A percentile compares a stretch with the other conserved stretches of the same genome.
phyloP scores from a whole-genome alignment of 768 basidiomycete genomes.

The Hydnum rufescens region DNA sequence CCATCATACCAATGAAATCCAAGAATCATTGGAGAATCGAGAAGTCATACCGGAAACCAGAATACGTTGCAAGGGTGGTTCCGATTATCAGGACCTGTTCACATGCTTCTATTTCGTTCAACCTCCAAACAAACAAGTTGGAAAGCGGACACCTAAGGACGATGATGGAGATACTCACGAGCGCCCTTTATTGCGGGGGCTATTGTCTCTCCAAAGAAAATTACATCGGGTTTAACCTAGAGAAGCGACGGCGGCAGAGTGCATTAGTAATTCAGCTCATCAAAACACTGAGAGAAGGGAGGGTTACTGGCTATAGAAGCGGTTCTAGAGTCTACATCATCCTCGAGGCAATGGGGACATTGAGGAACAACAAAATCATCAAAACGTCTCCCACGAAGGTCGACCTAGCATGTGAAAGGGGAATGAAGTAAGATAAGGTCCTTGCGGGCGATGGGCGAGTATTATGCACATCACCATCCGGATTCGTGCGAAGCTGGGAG shows the following conservation, averaged over 20 bases:
- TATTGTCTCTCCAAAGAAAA: conserved; percentile 87
- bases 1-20: neutral
- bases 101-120: conserved; percentile 32
- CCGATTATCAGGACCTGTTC: conserved; percentile 66
- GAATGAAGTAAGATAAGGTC: neutral
- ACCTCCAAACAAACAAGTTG: no score
- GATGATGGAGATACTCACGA: conserved; percentile 29
- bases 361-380: conserved; percentile 60
- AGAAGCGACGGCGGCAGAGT: neutral
- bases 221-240: conserved; percentile 61
- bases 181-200: conserved; percentile 34
- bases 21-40: neutral
- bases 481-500: conserved; percentile 56
- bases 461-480: conserved; percentile 72
- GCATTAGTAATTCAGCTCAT: no score
- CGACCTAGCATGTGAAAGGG: conserved; percentile 32
- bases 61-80: conserved; percentile 84
- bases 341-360: conserved; percentile 45
- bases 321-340: conserved; percentile 22
- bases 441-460: neutral
- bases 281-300: neutral
- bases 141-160: no score
- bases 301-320: conserved; percentile 37
- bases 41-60: conserved; percentile 51
- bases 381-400: conserved; percentile 57